Evolutionary conservation across 2,329 filamentous ascomycete genomes (phyloP), one percentile per base, ranked within the genome.

Genomic region (Fulvia fulva): DNA sequence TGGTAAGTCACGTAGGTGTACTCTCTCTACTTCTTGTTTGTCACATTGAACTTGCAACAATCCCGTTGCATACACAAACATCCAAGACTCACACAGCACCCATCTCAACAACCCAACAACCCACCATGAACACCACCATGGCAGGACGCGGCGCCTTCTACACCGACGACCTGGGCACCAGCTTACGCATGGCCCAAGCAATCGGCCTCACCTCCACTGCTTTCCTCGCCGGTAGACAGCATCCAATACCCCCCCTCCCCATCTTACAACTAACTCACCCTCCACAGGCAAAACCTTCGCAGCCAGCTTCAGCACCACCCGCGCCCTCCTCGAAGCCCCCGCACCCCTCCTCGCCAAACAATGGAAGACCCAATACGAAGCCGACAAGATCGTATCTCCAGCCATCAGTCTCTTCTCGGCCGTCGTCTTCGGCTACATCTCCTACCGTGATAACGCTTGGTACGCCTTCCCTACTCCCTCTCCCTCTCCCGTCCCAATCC

Each of bases 251-350:
- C 30, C n/a, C 21, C 16, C 44, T 45, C 11, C 11, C 9, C 4
- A 8, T 23, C n/a, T n/a, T 2, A 22, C 9, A 43, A 14, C 21
- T 23, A 11, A 25, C 34, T 46, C 3, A 45, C 25, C 3, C 5
- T 8, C 16, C 26, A 41, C 49, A 74, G 75, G 59, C 63, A 71
- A 63, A 55, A 74, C 70, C 28, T 68, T 68, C 52, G 55, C 68
- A 65, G 14, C 63, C 56, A 57, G 62, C 73, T 54, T 83, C 80
- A 5, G 64, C 75, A 66, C 72, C 77, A 57, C 61, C 74, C 83
- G 83, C 1, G 76, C 80, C 43, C 71, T 86, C 8, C 77, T 86
- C 58, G 75, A 81, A 58, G 79, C 81, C 0, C 84, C 84, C 1
- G 77, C 80, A 1, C 78, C 78, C 1, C 71, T 85, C 11, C 78